Evolutionary conservation across 1,284 basidiomycete genomes (phyloP), one percentile per base, ranked within the genome.

Genomic region (Moniliophthora roreri): DNA sequence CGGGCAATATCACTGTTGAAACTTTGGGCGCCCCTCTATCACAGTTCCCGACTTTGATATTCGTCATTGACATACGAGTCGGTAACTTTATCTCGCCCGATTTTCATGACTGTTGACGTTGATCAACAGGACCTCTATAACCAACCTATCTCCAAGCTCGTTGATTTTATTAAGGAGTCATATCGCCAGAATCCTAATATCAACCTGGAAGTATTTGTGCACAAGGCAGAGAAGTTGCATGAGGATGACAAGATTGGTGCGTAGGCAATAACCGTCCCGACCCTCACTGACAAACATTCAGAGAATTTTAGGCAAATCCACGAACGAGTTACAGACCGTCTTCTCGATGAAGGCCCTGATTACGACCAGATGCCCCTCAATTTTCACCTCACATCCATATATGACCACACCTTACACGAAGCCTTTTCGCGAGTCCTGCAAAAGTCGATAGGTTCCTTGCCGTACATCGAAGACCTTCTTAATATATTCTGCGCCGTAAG

Each of bases 51-150:
- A 85, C 87, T 0, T 78, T 98, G 59, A 85, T 98, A 35, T 99
- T 95, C 64, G 94, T 98, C n/a, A 91, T 98, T 62, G 96, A 98
- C 66, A 95, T 97, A 55, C 91, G 95, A 70, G 93, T 93, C 62
- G 59, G 82, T 69, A 11, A 6, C n/a, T 4, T 9, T 16, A n/a
- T 24, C n/a, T 13, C 7, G 34, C n/a, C n/a, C 23, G 13, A 13
- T 8, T 11, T 0, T 32, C 10, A 18, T 50, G 28, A 35, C 46
- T 38, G 36, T 21, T 49, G 28, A 44, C 26, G 48, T 16, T 47
- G 18, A 35, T 47, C 40, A 36, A 16, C 60, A 87, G 85, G 84
- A 87, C 62, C 67, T 84, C 18, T 88, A 87, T 66, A 84, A 85
- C 60, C 80, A 92, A 58, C 84, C 92, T 6, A 87, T 96, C 52